Conservation (phyloP, 768 basidiomycete species). For the Tephrocybe sp. region DNA sequence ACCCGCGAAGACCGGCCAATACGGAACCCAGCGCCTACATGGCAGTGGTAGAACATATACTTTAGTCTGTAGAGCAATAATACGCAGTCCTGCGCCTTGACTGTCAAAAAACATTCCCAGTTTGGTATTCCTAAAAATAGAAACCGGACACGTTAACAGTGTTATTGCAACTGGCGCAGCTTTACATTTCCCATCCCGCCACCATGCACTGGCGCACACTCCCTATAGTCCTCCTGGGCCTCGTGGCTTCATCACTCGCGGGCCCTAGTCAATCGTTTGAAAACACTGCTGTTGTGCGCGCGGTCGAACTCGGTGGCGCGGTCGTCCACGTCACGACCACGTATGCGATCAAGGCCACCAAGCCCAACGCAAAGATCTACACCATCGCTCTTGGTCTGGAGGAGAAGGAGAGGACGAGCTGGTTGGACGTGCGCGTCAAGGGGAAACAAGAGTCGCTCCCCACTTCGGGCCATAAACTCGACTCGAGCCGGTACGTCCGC, state of each 20-base stretch:
- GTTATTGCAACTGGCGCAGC: conserved; percentile 30
- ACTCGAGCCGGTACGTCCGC: conserved; percentile 49
- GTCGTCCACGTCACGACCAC: conserved; percentile 88
- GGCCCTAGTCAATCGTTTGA: conserved; percentile 60
- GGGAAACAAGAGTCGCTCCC: conserved; percentile 57
- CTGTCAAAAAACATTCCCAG: not conserved
- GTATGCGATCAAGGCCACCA: conserved; percentile 77
- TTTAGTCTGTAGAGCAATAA: conserved; percentile 7
- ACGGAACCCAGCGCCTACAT: conserved; percentile 67
- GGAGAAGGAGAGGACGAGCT: conserved; percentile 70
- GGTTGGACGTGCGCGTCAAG: conserved; percentile 80
- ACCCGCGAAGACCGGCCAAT: conserved; percentile 80
- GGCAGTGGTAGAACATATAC: conserved; percentile 67
- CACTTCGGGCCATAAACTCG: conserved; percentile 47
- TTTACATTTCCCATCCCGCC: conserved; percentile 12
- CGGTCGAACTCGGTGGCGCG: conserved; percentile 87
- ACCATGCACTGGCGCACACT: conserved; percentile 47
- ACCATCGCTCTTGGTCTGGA: conserved; percentile 63
- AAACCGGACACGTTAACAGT: conserved; percentile 28
- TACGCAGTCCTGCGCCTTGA: conserved; percentile 5
- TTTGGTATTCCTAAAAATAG: conserved; percentile 23
- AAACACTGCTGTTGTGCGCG: conserved; percentile 87
- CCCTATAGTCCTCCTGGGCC: conserved; percentile 45
- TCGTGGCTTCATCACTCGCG: conserved; percentile 37
- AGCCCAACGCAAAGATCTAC: conserved; percentile 60